These are phyloP conservation scores for Scalesia atractyloides DNA, from an alignment of 129 eudicot genomes.

Conservation along the genomic window DNA sequence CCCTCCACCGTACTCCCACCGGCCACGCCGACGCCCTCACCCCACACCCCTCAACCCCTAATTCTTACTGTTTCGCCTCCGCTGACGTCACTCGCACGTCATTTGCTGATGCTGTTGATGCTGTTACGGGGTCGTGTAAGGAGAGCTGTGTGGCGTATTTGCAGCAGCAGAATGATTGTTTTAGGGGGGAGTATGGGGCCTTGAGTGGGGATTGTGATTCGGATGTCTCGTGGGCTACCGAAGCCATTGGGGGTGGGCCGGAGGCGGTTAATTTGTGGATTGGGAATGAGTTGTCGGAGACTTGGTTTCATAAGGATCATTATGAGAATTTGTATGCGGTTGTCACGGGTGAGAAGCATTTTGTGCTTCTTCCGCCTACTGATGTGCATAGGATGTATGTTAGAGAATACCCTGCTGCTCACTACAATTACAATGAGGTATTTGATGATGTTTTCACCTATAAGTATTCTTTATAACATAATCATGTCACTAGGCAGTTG, in stretches of 20 bases:
- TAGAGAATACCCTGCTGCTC: conserved; percentile 75
- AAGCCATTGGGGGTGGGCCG: conserved; percentile 69
- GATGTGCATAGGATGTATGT: conserved; percentile 94
- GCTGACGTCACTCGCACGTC: conserved; percentile 52
- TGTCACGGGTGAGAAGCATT: conserved; percentile 81
- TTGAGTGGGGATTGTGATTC: conserved; percentile 55
- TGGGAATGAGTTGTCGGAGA: conserved; percentile 63
- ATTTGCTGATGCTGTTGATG: conserved; percentile 51
- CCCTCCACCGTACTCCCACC: conserved; percentile 91
- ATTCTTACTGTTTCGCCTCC: conserved; percentile 76
- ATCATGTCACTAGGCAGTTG: background rate
- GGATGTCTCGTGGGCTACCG: conserved; percentile 75
- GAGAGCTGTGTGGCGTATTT: conserved; percentile 53
- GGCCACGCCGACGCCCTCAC: conserved; percentile 82
- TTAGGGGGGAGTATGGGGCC: conserved; percentile 64
- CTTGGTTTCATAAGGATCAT: conserved; percentile 94
- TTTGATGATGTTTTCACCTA: background rate
- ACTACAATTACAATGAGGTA: conserved; percentile 65
- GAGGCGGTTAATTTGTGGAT: conserved; percentile 97
- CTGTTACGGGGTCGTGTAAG: conserved; percentile 25
- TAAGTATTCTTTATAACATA: too few relatives aligned
- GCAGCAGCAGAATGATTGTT: conserved; percentile 94
- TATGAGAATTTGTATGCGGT: conserved; percentile 94
- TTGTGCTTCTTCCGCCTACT: conserved; percentile 82
- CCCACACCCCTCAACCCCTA: conserved; percentile 47